Percentiles rank a stretch among this genome's conserved stretches.
phyloP scores from a whole-genome alignment of 2,329 filamentous ascomycete genomes.

The Aspergillus uvarum region DNA sequence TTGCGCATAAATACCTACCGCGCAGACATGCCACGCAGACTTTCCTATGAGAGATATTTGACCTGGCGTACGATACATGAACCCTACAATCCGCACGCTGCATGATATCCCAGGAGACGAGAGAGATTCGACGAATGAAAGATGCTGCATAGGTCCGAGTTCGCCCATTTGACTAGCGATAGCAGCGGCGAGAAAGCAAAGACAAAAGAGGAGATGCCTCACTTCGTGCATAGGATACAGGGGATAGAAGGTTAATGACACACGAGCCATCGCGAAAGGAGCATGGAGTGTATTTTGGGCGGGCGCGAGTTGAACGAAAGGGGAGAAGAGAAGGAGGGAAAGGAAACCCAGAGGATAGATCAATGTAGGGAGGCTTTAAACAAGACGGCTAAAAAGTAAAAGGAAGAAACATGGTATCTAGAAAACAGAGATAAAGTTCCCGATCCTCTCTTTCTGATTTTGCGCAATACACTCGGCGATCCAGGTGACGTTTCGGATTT shows the following conservation, averaged over 20 bases:
- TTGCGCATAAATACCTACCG: too few relatives aligned
- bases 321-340: background rate
- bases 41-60: too few relatives aligned
- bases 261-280: background rate
- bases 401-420: constrained; percentile 44
- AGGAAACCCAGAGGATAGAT: background rate
- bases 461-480: constrained; percentile 99
- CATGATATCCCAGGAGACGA: too few relatives aligned
- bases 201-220: background rate
- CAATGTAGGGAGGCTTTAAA: constrained; percentile 1
- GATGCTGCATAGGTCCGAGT: background rate
- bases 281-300: background rate
- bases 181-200: background rate
- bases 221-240: background rate
- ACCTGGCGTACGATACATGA: too few relatives aligned
- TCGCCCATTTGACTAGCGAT: background rate
- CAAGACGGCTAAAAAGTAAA: constrained; percentile 20
- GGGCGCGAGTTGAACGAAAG: background rate
- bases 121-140: background rate
- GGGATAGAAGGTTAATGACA: background rate
- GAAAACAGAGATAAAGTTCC: constrained; percentile 98
- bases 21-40: too few relatives aligned
- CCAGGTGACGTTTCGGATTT: constrained; percentile 99
- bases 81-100: too few relatives aligned
- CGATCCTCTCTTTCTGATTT: constrained; percentile 98